A percentile compares a stretch with the other conserved stretches of the same genome.
Conservation (phyloP, 208 protist species). For the Sergeia podlipaevii region DNA sequence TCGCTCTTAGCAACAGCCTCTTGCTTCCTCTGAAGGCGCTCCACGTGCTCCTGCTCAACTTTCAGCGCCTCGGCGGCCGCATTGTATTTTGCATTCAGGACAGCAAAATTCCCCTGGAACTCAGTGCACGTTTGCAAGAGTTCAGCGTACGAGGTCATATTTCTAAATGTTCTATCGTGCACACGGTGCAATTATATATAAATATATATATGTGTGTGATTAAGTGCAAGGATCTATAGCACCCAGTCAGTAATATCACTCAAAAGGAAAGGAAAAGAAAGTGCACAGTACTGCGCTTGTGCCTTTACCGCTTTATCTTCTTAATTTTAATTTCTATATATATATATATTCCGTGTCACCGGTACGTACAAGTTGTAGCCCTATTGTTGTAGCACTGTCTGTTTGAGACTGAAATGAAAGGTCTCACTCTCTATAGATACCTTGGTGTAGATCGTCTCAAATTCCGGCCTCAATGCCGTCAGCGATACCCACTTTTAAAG, state of each 20-base stretch:
- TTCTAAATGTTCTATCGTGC: conserved; percentile 1
- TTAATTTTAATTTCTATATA: too few relatives aligned
- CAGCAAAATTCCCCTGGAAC: conserved; percentile 82
- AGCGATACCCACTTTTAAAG: too few relatives aligned
- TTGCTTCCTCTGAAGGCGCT: conserved; percentile 34
- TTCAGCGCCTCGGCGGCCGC: conserved; percentile 36
- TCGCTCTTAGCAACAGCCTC: conserved; percentile 27
- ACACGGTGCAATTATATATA: not conserved
- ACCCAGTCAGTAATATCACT: not conserved
- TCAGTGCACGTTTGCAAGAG: conserved; percentile 71
- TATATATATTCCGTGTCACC: too few relatives aligned
- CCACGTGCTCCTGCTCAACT: conserved; percentile 22
- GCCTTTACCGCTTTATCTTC: too few relatives aligned
- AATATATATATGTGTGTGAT: conserved; percentile 8
- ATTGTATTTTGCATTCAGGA: conserved; percentile 67
- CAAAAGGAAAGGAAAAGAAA: conserved; percentile 5
- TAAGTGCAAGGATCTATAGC: not conserved
- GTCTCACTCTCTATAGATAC: too few relatives aligned
- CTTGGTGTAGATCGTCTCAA: too few relatives aligned
- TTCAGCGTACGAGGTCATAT: conserved; percentile 71
- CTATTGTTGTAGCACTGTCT: too few relatives aligned
- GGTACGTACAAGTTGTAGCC: too few relatives aligned
- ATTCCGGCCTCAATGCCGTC: too few relatives aligned
- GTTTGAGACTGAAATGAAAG: too few relatives aligned
- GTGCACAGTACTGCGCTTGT: not conserved